Conservation (phyloP, 495 filamentous ascomycete genomes). For the Xeromyces bisporus region DNA sequence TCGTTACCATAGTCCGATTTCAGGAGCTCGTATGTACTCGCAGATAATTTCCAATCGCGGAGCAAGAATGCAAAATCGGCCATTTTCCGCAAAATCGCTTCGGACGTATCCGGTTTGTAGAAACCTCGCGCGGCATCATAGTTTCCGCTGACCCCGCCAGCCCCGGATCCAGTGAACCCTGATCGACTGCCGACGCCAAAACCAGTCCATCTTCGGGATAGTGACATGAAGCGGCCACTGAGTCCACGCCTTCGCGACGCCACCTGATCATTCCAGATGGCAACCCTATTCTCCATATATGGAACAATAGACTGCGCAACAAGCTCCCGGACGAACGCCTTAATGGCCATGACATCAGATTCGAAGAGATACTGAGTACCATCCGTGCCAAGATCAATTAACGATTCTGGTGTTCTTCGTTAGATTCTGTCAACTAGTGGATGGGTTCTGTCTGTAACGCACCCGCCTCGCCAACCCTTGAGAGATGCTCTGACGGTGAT, state of each 20-base stretch:
- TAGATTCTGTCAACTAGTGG: conserved; percentile 4
- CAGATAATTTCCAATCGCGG: conserved; percentile 83
- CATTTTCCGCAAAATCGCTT: conserved; percentile 82
- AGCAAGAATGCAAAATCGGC: conserved; percentile 95
- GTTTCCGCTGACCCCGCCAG: conserved; percentile 37
- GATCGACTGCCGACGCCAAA: conserved; percentile 49
- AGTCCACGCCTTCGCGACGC: conserved; percentile 78
- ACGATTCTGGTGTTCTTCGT: conserved; percentile 15
- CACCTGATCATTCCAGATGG: conserved; percentile 93
- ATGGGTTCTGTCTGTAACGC: conserved; percentile 11
- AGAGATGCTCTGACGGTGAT: conserved; percentile 70
- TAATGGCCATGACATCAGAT: conserved; percentile 74
- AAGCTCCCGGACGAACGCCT: conserved; percentile 78
- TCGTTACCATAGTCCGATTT: conserved; percentile 79
- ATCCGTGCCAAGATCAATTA: conserved; percentile 49
- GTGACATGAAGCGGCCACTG: conserved; percentile 75
- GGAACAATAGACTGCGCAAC: conserved; percentile 83
- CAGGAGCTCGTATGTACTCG: conserved; percentile 78
- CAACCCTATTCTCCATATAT: conserved; percentile 80
- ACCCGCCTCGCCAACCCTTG: conserved; percentile 48
- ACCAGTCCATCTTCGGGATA: conserved; percentile 70
- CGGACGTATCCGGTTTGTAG: conserved; percentile 67
- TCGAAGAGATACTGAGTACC: conserved; percentile 67
- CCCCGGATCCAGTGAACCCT: conserved; percentile 20
- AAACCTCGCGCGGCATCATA: conserved; percentile 63